phyloP scores from a whole-genome alignment of 2,329 filamentous ascomycete genomes.

The Huntiella moniliformis region DNA sequence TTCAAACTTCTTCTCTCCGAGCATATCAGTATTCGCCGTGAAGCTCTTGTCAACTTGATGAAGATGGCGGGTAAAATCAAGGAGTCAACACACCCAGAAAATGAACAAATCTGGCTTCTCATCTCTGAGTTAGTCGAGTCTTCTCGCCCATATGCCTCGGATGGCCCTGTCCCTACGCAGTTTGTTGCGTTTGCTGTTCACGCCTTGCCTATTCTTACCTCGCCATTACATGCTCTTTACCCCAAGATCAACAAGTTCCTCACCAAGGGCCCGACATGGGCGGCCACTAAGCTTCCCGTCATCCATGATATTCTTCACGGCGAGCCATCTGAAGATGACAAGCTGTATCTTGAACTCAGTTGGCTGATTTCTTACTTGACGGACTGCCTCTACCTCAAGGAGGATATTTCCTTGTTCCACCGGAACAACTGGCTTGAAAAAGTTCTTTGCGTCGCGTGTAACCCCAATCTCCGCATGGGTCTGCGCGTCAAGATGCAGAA shows the following conservation, averaged over 20 bases:
- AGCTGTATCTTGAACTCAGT: constrained; percentile 50
- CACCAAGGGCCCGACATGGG: constrained; percentile 60
- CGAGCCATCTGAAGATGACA: constrained; percentile 53
- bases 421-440: constrained; percentile 54
- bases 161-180: constrained; percentile 47
- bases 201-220: constrained; percentile 49
- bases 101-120: constrained; percentile 60
- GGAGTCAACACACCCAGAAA: constrained; percentile 54
- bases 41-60: constrained; percentile 51
- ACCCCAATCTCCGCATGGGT: constrained; percentile 40
- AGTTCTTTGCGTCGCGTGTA: constrained; percentile 48
- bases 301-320: constrained; percentile 42
- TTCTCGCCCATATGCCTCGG: constrained; percentile 32
- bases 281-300: constrained; percentile 53
- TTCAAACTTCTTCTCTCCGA: constrained; percentile 59
- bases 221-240: constrained; percentile 69
- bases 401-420: constrained; percentile 43
- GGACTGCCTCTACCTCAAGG: constrained; percentile 40
- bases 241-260: constrained; percentile 73
- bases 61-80: constrained; percentile 45
- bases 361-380: constrained; percentile 60
- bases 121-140: constrained; percentile 69
- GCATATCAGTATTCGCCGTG: constrained; percentile 56
- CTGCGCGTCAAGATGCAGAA: constrained; percentile 40
- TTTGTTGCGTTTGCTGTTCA: constrained; percentile 58